These are phyloP conservation scores for Marchantia polymorpha DNA, from an alignment of 225 moss, liverwort and hornwort genomes.

Conservation along the genomic window DNA sequence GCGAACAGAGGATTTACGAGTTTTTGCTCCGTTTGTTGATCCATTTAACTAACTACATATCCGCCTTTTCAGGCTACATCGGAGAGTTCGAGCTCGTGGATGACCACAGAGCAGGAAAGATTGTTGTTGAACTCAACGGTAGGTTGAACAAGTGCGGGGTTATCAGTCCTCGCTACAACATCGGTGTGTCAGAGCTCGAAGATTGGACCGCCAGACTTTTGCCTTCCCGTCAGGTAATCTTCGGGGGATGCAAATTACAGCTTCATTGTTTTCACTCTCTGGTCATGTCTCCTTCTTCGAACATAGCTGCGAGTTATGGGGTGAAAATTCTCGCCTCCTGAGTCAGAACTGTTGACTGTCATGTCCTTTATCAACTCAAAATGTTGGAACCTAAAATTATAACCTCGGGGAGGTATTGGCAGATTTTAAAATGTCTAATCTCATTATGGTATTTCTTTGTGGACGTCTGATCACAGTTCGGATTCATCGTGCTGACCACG, in stretches of 20 bases:
- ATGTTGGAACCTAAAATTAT: no score
- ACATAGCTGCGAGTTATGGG: no score
- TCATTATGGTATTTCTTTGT: neutral
- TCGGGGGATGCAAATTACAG: no score
- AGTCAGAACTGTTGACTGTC: no score
- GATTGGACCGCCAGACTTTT: constrained; percentile 95
- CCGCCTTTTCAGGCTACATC: constrained; percentile 39
- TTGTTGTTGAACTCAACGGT: constrained; percentile 68
- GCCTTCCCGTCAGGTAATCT: constrained; percentile 78
- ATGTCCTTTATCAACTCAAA: no score
- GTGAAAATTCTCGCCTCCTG: no score
- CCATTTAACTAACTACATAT: no score
- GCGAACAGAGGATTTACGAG: neutral
- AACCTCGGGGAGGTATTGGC: no score
- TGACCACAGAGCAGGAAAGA: constrained; percentile 70
- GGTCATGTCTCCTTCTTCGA: no score
- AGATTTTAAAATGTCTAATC: neutral
- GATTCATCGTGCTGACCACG: constrained; percentile 76
- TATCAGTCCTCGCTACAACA: constrained; percentile 75
- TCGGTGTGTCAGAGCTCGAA: constrained; percentile 74
- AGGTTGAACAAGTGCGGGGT: constrained; percentile 73
- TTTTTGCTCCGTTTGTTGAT: neutral
- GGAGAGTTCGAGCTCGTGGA: constrained; percentile 76
- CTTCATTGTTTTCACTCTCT: no score
- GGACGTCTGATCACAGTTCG: constrained; percentile 48